Conservation (phyloP, 140 eudicot genomes). For the Erigeron philadelphicus region DNA sequence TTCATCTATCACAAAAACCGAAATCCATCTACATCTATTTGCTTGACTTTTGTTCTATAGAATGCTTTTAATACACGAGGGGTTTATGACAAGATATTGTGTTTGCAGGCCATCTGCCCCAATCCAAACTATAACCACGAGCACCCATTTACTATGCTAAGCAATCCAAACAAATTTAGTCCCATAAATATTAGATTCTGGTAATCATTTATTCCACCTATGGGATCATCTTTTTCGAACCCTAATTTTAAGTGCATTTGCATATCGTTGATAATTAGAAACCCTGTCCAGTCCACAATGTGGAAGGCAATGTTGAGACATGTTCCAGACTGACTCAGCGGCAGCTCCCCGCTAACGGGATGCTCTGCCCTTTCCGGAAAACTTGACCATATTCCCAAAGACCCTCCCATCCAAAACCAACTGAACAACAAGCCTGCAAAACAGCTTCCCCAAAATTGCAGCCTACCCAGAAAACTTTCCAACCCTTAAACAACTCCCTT, state of each 20-base stretch:
- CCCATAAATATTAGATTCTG: background rate
- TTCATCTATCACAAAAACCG: slow-evolving; percentile 3
- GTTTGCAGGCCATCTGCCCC: background rate
- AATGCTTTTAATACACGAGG: slow-evolving; percentile 2
- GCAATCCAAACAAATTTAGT: slow-evolving; percentile 8
- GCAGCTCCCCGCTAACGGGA: too few relatives aligned
- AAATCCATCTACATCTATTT: background rate
- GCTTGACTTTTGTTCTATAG: background rate
- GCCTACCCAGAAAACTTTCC: background rate
- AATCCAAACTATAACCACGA: background rate
- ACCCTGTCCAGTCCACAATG: too few relatives aligned
- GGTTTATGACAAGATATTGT: background rate
- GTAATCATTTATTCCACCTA: background rate
- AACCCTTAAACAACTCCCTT: slow-evolving; percentile 1
- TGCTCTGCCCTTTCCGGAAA: too few relatives aligned
- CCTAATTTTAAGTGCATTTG: background rate
- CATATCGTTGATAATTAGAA: too few relatives aligned
- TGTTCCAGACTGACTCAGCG: too few relatives aligned
- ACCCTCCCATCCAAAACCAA: too few relatives aligned
- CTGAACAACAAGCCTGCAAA: too few relatives aligned
- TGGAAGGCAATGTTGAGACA: too few relatives aligned
- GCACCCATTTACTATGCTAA: background rate
- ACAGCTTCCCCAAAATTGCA: too few relatives aligned
- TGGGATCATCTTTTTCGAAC: too few relatives aligned
- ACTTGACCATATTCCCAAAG: too few relatives aligned